Base-by-base conservation (phyloP, 176 grass and related monocot genomes). In the Aegilops speltoides region DNA sequence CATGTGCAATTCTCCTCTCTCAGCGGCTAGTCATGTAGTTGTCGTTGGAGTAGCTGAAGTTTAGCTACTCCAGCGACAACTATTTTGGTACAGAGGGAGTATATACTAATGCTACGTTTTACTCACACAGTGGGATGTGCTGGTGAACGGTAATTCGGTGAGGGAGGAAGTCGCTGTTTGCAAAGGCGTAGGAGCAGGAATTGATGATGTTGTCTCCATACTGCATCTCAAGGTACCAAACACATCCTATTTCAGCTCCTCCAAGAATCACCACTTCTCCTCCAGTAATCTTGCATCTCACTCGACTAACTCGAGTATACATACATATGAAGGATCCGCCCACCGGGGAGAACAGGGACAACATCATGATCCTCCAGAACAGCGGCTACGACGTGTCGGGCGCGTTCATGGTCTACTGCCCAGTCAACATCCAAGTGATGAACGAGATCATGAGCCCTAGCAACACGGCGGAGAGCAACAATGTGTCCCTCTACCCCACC, bases 311-410 rank as follows among this genome's bases (percentile, higher is more conserved):
- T 62, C 26, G 4, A 64, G 48, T 61, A 52, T 54, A 7, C 54
- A 4, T 73, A 67, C 26, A 2, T 62, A 14, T 22, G 32, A 75
- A 68, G 26, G 19, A n/a, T 24, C 91, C 48, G 82, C 56, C 25
- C 29, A 59, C 25, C 17, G 6, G 4, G 10, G 74, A 36, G 1
- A 57, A 79, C 6, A 83, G n/a, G 64, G 77, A 72, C 4, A 76
- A 19, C 50, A 74, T 60, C 32, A 89, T 93, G 89, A 86, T 96
- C 80, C 89, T 96, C 24, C 91, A 96, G 78, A 89, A 96, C 83
- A 88, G 64, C 78, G 31, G 14, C 72, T 91, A 82, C 23, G 87
- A 96, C 2, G 32, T 38, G 16, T 86, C 81, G 2, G 89, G 89
- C n/a, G 76, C 87, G 0, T 93, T 89, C 77, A 62, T 96, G 43